Evolutionary conservation across 2,329 filamentous ascomycete genomes (phyloP), one percentile per base, ranked within the genome.

Genomic region (Pseudogymnoascus sp.): DNA sequence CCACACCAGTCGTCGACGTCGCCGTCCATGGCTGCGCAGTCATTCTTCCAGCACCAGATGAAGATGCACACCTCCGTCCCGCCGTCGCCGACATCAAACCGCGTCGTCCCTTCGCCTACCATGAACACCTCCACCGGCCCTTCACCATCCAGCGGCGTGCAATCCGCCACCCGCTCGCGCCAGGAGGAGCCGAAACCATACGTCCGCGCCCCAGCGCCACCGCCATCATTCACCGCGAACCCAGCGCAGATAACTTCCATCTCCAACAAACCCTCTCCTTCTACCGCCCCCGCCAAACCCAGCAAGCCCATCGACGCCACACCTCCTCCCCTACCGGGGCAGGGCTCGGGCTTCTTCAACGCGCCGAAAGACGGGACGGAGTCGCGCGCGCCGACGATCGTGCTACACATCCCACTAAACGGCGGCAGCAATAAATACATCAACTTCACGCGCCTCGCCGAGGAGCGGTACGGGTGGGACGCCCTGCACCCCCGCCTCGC

Each of bases 381-480:
- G 67, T 74, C 78, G 2, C 75, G 79, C 64, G 84, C 83, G 2
- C 92, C 86, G 42, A 96, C 86, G 4, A 96, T 99, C 66, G 84
- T 96, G 62, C 82, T 99, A 16, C 87, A 89, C 63, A 87, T 99
- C 64, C 86, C 90, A 0, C 82, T 99, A 40, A 84, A 88, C 64
- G 90, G 91, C 42, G 86, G 90, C 69, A 88, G 85, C 37, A 96
- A 96, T 74, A 91, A 93, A 68, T 93, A 96, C 65, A 86, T 99
- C 76, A 97, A 97, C 74, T 97, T 97, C 68, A 93, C 93, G 71
- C 90, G 91, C 50, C 82, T 97, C 76, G 95, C 96, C 10, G 91
- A 96, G 75, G 92, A 96, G 67, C 89, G 88, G 66, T 97, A 97
- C 74, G 95, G 95, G 24, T 96, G 93, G 81, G 92, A 96, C 66